Base-by-base conservation (phyloP, 805 yeast genomes). In the Lipomyces lipofer region DNA sequence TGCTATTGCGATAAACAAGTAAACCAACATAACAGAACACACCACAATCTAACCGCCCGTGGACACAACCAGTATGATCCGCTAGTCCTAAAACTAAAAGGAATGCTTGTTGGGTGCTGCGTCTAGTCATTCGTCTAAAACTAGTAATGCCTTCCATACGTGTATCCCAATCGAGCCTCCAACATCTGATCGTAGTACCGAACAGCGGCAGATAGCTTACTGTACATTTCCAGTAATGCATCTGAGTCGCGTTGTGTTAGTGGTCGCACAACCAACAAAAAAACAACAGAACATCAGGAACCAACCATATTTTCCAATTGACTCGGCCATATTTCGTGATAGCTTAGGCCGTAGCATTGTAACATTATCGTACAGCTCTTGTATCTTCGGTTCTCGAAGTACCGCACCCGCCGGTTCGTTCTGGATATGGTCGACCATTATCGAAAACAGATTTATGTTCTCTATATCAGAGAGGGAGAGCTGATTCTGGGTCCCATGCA, bases 161-260 rank as follows among this genome's bases (percentile, higher is more conserved):
- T 17, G 47, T 52, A 52, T n/a, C 60, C 60, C 27, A 56, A 45
- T 28, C 60, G 36, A 15, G 60, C 71, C 55, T 90, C 95, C 55
- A 89, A 73, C 47, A 86, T 76, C 56, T 79, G 80, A 67, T 89
- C 95, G 64, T 89, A 90, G n/a, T 85, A 73, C 57, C 85, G 78
- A 65, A 83, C 79, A 29, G 88, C 84, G 4, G 89, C 83, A 51
- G 86, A 84, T 51, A 90, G 78, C 64, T 90, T 88, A 45, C 85
- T 80, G 70, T 86, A 88, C 81, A 87, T 75, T 45, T 86, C 88
- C 59, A 86, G 78, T 58, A 84, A 78, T 19, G 71, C 69, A 48
- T 88, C 56, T 48, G 45, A 42, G 15, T 43, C 40, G 52, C 17
- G n/a, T n/a, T n/a, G n/a, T 17, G 40, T 36, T 19, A 36, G 25